Percentiles rank a stretch among this genome's conserved stretches.
Evolutionary conservation across 768 basidiomycete genomes (phyloP).

Genomic region (Tulasnella sp.): DNA sequence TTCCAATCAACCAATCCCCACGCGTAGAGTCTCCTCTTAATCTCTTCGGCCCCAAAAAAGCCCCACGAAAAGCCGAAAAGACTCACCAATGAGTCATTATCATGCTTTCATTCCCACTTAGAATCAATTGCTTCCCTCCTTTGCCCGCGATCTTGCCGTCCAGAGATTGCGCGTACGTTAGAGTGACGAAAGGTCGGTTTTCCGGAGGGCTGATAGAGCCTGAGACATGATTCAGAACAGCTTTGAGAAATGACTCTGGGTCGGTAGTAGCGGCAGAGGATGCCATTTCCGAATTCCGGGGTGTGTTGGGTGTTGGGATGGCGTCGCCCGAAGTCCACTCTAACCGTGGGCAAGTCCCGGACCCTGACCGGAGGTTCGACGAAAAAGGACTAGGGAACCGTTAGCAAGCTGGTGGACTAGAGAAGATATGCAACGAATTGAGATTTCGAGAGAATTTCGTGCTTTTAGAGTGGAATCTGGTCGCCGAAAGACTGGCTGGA

Average conservation of each 20-base stretch:
- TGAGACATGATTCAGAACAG: neutral
- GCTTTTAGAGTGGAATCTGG: too few relatives aligned
- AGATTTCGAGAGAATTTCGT: too few relatives aligned
- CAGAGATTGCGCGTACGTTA: conserved; percentile 75
- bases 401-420: too few relatives aligned
- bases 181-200: conserved; percentile 54
- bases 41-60: neutral
- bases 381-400: too few relatives aligned
- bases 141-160: conserved; percentile 80
- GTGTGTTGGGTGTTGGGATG: too few relatives aligned
- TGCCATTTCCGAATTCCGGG: neutral
- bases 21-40: neutral
- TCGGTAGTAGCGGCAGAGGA: neutral
- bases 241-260: conserved; percentile 4
- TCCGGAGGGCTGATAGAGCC: neutral
- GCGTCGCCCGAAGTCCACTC: neutral
- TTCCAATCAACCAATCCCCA: conserved; percentile 31
- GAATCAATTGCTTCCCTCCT: conserved; percentile 60
- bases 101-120: conserved; percentile 85
- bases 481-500: too few relatives aligned
- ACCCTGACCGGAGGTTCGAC: neutral
- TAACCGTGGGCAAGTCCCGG: neutral
- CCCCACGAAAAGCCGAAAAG: neutral
- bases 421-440: too few relatives aligned
- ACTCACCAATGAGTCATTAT: conserved; percentile 87